Percentiles rank a stretch among this genome's conserved stretches.
Evolutionary conservation across 805 yeast species (phyloP).

Genomic region (Ogataea haglerorum): DNA sequence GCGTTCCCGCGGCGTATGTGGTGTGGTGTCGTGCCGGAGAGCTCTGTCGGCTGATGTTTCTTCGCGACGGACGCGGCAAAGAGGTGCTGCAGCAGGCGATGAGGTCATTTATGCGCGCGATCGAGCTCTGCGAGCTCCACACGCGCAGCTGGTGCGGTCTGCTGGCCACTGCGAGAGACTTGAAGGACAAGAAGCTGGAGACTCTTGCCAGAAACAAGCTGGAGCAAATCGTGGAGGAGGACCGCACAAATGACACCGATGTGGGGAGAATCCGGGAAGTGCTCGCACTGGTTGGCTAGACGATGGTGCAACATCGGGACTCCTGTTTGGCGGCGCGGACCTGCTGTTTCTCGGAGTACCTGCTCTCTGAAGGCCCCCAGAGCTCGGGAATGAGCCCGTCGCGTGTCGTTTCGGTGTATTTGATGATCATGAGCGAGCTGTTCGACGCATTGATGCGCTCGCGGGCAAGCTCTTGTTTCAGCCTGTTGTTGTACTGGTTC

Average conservation of each 20-base stretch:
- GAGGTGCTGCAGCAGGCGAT: conserved; percentile 23
- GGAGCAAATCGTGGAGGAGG: conserved; percentile 31
- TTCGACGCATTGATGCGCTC: conserved; percentile 64
- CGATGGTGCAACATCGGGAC: conserved; percentile 28
- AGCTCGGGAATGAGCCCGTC: conserved; percentile 46
- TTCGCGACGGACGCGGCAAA: conserved; percentile 4
- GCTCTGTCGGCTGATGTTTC: conserved; percentile 26
- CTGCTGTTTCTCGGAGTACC: conserved; percentile 29
- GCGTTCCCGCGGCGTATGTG: conserved; percentile 67
- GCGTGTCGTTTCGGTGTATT: conserved; percentile 40
- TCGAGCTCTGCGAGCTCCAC: conserved; percentile 72
- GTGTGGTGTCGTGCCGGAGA: conserved; percentile 65
- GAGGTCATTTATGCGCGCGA: conserved; percentile 60
- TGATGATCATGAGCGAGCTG: conserved; percentile 48
- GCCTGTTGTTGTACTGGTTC: conserved; percentile 50
- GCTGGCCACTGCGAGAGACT: conserved; percentile 16
- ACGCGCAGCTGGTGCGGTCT: conserved; percentile 52
- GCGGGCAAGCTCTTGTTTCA: conserved; percentile 48
- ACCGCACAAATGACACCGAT: conserved; percentile 32
- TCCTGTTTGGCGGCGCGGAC: neutral
- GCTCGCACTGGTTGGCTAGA: conserved; percentile 4
- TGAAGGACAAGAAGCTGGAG: conserved; percentile 6
- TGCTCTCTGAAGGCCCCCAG: conserved; percentile 40
- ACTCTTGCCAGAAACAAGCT: conserved; percentile 37
- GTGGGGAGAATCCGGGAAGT: conserved; percentile 36